phyloP scores from a whole-genome alignment of 2,329 filamentous ascomycete genomes.

The Myotisia sp. region DNA sequence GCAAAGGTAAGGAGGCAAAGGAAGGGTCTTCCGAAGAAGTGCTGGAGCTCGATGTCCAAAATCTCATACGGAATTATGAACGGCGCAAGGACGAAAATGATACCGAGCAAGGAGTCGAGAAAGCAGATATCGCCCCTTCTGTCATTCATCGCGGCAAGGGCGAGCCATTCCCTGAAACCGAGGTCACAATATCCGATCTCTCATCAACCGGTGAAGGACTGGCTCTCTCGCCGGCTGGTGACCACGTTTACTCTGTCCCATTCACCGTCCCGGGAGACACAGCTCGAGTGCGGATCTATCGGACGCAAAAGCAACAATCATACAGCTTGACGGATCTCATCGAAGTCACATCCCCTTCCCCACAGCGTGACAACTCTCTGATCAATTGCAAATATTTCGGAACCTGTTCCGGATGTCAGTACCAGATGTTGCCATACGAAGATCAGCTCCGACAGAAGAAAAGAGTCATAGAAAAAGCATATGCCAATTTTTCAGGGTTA shows the following conservation, averaged over 20 bases:
- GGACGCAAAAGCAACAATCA: slow-evolving; percentile 48
- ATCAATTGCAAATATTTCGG: slow-evolving; percentile 77
- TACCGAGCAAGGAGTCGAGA: slow-evolving; percentile 15
- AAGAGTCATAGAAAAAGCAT: slow-evolving; percentile 79
- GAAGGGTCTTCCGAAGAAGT: slow-evolving; percentile 43
- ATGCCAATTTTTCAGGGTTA: slow-evolving; percentile 76
- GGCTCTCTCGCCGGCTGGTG: slow-evolving; percentile 51
- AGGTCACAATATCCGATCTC: slow-evolving; percentile 65
- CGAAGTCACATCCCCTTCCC: slow-evolving; percentile 57
- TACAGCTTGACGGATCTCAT: slow-evolving; percentile 75
- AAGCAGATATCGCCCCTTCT: slow-evolving; percentile 15
- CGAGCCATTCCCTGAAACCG: slow-evolving; percentile 53
- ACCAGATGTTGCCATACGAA: slow-evolving; percentile 87
- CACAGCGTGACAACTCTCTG: slow-evolving; percentile 60
- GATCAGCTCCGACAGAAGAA: slow-evolving; percentile 78
- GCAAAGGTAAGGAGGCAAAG: slow-evolving; percentile 4
- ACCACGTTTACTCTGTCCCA: slow-evolving; percentile 70
- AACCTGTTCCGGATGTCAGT: slow-evolving; percentile 81
- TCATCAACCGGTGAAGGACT: slow-evolving; percentile 90
- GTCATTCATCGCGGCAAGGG: slow-evolving; percentile 40
- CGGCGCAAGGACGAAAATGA: slow-evolving; percentile 7
- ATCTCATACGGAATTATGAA: slow-evolving; percentile 21
- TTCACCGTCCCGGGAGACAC: slow-evolving; percentile 78
- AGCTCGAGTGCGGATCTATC: slow-evolving; percentile 63
- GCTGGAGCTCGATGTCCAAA: slow-evolving; percentile 47